Conservation (phyloP, 202 grass and related monocot species). For the Digitaria exilis region DNA sequence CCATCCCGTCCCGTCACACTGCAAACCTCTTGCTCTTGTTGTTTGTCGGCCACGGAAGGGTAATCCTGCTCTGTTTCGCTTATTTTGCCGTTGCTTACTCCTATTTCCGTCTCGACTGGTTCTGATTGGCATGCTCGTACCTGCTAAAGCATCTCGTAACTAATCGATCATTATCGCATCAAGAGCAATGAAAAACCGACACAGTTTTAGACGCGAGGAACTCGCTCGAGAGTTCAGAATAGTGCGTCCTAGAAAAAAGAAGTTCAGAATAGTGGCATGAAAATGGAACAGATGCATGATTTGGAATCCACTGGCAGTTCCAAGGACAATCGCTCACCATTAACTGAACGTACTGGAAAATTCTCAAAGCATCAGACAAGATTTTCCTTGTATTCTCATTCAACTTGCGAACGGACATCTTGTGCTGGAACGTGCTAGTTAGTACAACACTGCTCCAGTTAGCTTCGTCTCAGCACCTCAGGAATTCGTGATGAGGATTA, state of each 20-base stretch:
- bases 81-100: not conserved
- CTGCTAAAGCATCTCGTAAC: not conserved
- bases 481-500: not conserved
- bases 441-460: conserved; percentile 44
- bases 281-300: conserved; percentile 5
- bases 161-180: not conserved
- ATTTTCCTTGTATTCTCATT: conserved; percentile 1
- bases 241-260: too few relatives aligned
- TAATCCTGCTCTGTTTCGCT: not conserved
- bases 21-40: not conserved
- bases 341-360: not conserved
- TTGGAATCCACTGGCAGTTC: not conserved
- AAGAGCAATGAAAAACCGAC: not conserved
- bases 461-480: not conserved
- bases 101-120: not conserved
- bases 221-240: too few relatives aligned
- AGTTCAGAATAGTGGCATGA: too few relatives aligned
- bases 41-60: not conserved
- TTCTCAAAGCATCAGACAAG: conserved; percentile 1
- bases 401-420: conserved; percentile 12
- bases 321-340: not conserved
- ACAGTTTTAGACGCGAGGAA: not conserved
- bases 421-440: conserved; percentile 23
- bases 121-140: not conserved
- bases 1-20: too few relatives aligned